Evolutionary conservation across 805 yeast species (phyloP).

Genomic region (Candida takata): DNA sequence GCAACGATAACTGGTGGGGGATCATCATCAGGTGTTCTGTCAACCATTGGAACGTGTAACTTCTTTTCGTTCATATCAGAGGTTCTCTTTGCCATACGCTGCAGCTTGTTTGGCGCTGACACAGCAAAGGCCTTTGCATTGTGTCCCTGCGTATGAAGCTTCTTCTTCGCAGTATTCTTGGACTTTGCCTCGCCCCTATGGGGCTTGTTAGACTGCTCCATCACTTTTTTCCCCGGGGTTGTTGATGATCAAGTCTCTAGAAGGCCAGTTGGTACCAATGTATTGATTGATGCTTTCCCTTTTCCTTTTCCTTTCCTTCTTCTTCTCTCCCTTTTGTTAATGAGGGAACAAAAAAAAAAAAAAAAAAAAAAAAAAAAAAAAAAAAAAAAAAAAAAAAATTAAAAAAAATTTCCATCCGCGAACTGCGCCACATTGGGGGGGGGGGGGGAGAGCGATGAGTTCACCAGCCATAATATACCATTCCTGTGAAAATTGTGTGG

Average conservation of each 20-base stretch:
- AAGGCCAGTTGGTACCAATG: too few species aligned
- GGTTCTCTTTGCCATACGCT: slow-evolving; percentile 74
- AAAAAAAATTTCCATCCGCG: too few species aligned
- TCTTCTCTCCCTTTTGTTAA: too few species aligned
- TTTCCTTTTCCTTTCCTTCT: too few species aligned
- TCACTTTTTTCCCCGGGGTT: too few species aligned
- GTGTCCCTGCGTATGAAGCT: slow-evolving; percentile 79
- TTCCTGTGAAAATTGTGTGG: not conserved
- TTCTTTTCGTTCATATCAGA: slow-evolving; percentile 77
- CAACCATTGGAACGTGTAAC: slow-evolving; percentile 95
- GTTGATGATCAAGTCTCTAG: too few species aligned
- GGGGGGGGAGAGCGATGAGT: not conserved
- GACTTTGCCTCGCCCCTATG: slow-evolving; percentile 57
- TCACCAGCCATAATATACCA: not conserved
- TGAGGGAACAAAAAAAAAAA: too few species aligned
- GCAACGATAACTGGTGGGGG: slow-evolving; percentile 97
- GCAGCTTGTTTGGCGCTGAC: slow-evolving; percentile 78
- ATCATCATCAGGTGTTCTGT: slow-evolving; percentile 93
- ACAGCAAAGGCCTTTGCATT: slow-evolving; percentile 83
- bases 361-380: too few species aligned
- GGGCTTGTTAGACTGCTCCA: slow-evolving; percentile 68
- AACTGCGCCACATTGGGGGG: not conserved
- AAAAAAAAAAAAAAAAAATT: too few species aligned
- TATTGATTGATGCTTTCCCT: too few species aligned
- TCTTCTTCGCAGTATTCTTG: slow-evolving; percentile 67